phyloP scores from a whole-genome alignment of 768 basidiomycete species.

The Leccinum aurantiacum region DNA sequence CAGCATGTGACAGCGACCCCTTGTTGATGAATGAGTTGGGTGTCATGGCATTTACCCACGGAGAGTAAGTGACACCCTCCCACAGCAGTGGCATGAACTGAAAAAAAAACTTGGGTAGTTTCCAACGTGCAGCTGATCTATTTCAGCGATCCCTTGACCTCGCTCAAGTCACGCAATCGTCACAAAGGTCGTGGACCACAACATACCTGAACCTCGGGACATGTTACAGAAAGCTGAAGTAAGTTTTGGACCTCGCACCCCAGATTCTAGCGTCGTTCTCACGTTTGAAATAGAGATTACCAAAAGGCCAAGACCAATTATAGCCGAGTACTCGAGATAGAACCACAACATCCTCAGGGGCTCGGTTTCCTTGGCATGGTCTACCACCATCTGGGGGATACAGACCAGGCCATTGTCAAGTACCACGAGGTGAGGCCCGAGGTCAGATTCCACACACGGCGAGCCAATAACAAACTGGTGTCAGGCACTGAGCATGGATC shows the following conservation, averaged over 20 bases:
- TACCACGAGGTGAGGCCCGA: conserved; percentile 79
- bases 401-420: conserved; percentile 80
- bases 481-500: conserved; percentile 77
- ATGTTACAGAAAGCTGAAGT: conserved; percentile 80
- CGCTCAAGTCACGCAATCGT: conserved; percentile 82
- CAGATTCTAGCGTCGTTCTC: conserved; percentile 2
- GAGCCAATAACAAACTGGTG: conserved; percentile 3
- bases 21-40: conserved; percentile 90
- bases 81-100: background rate
- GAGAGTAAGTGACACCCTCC: conserved; percentile 54
- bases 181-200: conserved; percentile 81
- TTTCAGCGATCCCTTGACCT: conserved; percentile 79
- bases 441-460: background rate
- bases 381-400: conserved; percentile 68
- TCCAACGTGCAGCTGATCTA: conserved; percentile 62
- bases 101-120: conserved; percentile 51
- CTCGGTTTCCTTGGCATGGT: conserved; percentile 90
- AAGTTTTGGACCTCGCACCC: conserved; percentile 23
- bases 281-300: conserved; percentile 38
- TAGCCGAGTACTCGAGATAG: conserved; percentile 78
- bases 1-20: conserved; percentile 86
- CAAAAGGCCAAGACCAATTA: conserved; percentile 75
- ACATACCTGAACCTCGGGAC: conserved; percentile 95
- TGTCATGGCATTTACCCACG: conserved; percentile 87
- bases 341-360: conserved; percentile 79